Evolutionary conservation across 2,329 filamentous ascomycete genomes (phyloP), one percentile per base, ranked within the genome.

Genomic region (Zasmidium citrigriseum): DNA sequence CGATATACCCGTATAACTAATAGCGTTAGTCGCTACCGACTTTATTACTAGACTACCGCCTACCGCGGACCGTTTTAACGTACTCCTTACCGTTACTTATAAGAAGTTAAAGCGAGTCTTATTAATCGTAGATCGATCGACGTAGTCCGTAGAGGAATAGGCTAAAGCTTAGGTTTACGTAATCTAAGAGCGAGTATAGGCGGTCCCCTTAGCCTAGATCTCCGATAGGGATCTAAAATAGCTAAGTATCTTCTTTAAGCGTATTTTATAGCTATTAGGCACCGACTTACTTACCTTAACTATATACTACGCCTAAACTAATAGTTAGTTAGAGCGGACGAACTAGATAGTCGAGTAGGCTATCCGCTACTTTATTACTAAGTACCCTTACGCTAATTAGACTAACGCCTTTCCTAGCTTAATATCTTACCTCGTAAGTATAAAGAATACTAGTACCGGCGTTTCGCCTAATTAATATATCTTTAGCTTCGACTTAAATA

Each of bases 301-400:
- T 2, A n/a, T 25, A 2, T 54, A 54, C 14, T 54, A 54, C 16
- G 24, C 21, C 1, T 48, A 54, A 25, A 54, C 12, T 3, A 22
- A 54, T 24, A 24, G 45, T 1, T 50, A 56, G 22, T 22, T 14
- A 23, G 27, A 56, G 16, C 23, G 47, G 2, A 56, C 46, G 2
- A 56, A 56, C 25, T 50, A 56, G 16, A 56, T 27, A 1, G 11
- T 56, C 2, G 46, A 56, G 10, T 50, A 50, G 4, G 54, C 46
- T 3, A 50, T 56, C 3, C 34, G 46, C 1, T 56, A 27, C 21
- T 56, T 50, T 38, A 10, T 46, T 47, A n/a, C 44, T n/a, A 12
- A 23, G 24, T 34, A 14, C 27, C 27, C 27, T 16, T 5, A n/a
- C n/a, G n/a, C n/a, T 53, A 46, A 34, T 29, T n/a, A n/a, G 50